Evolutionary conservation across 495 filamentous ascomycete genomes (phyloP), one percentile per base, ranked within the genome.

Genomic region (Platismatia glauca): DNA sequence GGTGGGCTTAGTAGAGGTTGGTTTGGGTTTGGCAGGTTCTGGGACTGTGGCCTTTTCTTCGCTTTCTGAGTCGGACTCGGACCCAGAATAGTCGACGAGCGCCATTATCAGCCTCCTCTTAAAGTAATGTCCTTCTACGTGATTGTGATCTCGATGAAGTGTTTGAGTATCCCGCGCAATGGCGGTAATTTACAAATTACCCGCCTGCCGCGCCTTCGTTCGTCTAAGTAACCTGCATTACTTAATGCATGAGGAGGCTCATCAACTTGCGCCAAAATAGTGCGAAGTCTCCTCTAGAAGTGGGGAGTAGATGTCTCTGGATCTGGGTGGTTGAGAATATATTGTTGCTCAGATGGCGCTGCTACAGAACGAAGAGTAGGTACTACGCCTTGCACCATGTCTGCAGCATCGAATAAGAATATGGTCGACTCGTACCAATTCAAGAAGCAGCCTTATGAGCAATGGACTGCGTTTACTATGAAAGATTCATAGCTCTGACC

Each of bases 351-450:
- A 20, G 18, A 97, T 97, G 94, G 95, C 93, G 68, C 82, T 97
- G 70, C 87, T 97, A 61, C 90, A 96, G 74, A 91, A 95, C 65
- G 93, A 97, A 84, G 93, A 97, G 91, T 96, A 86, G 61, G 88
- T 78, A 24, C n/a, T 27, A 22, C 35, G 2, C 7, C 27, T 20
- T 27, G 31, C 35, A 1, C 12, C 16, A 50, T 22, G 24, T 20
- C 18, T 38, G 37, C 35, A 35, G 59, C 52, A 61, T 44, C 43
- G 8, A 35, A 22, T 15, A 9, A 13, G 2, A 4, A 4, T 16
- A n/a, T 29, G 9, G 38, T 52, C 41, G 20, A 13, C 18, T 7
- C 8, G 18, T 35, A 29, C 1, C n/a, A 16, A 2, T 4, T 15
- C 15, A 16, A 5, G 4, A 22, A 24, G 8, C 15, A 4, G 29